Base-by-base conservation (phyloP, 2,329 filamentous ascomycete genomes). In the Cytospora mali region DNA sequence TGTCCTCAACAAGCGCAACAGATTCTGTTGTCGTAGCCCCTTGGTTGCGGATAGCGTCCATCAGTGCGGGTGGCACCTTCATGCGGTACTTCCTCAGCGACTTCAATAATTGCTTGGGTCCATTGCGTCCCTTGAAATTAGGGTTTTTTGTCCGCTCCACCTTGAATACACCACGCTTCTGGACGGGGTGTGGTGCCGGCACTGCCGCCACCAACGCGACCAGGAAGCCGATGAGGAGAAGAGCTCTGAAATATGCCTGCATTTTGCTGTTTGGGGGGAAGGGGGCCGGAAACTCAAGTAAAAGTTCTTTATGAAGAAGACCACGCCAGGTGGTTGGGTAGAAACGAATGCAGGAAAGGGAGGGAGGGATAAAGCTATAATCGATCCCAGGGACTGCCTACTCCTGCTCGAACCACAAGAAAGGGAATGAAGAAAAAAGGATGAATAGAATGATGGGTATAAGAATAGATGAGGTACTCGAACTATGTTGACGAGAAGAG, bases 11-110 rank as follows among this genome's bases (percentile, higher is more conserved):
- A 49, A 46, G n/a, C 21, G n/a, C 42, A 46, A 10, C n/a, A 46
- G 42, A 46, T 6, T 65, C 31, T 4, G 67, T 64, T 6, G 64
- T 63, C n/a, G 28, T 33, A 14, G 66, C 61, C 33, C 65, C 66
- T 52, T 72, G 71, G 10, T 67, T 69, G 49, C 69, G 71, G 42
- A 77, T 65, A 31, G 74, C 74, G 33, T 76, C 77, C 56, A 79
- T 70, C 57, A 82, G 71, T 9, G 75, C 75, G 2, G 76, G 69
- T 2, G 80, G 75, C 52, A 83, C 75, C 42, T 77, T 75, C 75
- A 88, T 82, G 66, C 84, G 82, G 74, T 83, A 92, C 73, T 93
- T 93, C 69, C 80, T 76, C 73, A 89, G 88, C 18, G 88, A 85
- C 75, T 85, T 90, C 56, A 83, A 75, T 68, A 93, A 79, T 56